These are phyloP conservation scores for Eimeria zaria DNA, from an alignment of 169 alveolate genomes.

Conservation along the genomic window DNA sequence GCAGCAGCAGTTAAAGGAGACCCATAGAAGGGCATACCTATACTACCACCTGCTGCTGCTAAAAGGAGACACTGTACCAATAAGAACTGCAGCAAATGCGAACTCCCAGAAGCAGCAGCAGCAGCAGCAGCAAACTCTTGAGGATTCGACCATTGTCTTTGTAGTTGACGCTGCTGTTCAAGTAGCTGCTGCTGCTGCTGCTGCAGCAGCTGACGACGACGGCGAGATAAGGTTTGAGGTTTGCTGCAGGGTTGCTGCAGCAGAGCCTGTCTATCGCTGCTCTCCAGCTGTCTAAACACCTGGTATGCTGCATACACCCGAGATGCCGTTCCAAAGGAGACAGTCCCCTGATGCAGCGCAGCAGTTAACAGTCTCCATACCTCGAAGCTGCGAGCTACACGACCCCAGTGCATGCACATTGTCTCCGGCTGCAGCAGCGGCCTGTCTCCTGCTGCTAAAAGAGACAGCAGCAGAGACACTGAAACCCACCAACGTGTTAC, in stretches of 20 bases:
- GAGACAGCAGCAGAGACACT: conserved; percentile 4
- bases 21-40: conserved; percentile 56
- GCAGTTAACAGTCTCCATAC: conserved; percentile 14
- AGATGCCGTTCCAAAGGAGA: background rate
- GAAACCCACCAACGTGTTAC: conserved; percentile 8
- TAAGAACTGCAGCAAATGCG: conserved; percentile 48
- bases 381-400: background rate
- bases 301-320: background rate
- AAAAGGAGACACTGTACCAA: conserved; percentile 20
- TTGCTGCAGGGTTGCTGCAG: conserved; percentile 70
- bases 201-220: conserved; percentile 15
- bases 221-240: background rate
- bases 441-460: background rate
- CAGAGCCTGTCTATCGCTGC: conserved; percentile 37
- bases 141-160: conserved; percentile 2
- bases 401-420: conserved; percentile 63
- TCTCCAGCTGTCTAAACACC: conserved; percentile 32
- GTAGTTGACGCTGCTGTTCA: conserved; percentile 30
- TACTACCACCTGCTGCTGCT: conserved; percentile 31
- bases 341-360: conserved; percentile 14
- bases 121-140: conserved; percentile 38
- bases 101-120: conserved; percentile 29
- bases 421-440: conserved; percentile 28
- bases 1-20: conserved; percentile 25
- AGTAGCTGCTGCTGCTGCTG: conserved; percentile 62